A percentile compares a stretch with the other conserved stretches of the same genome.
Evolutionary conservation across 1,284 basidiomycete genomes (phyloP).

Genomic region (Melanopsichium pennsylvanicum): DNA sequence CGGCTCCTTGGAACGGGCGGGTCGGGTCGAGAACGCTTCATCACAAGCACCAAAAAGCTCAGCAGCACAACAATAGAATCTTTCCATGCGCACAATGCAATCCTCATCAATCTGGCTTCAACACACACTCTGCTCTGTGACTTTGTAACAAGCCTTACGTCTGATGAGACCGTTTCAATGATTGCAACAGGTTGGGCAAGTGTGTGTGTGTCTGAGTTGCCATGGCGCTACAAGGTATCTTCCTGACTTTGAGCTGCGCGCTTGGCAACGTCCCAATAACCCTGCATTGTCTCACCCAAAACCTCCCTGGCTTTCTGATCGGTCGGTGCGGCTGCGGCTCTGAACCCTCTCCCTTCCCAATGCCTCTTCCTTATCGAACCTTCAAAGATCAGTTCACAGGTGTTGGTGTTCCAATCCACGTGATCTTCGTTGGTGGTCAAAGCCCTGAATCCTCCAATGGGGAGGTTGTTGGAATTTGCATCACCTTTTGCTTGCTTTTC

Average conservation of each 20-base stretch:
- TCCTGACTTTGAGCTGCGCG: background rate
- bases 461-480: background rate
- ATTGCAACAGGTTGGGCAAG: too few relatives aligned
- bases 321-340: conserved; percentile 74
- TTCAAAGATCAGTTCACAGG: conserved; percentile 91
- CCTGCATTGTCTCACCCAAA: conserved; percentile 80
- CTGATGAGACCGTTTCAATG: too few relatives aligned
- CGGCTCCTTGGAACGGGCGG: conserved; percentile 76
- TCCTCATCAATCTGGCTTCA: too few relatives aligned
- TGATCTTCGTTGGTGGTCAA: conserved; percentile 40
- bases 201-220: background rate
- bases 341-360: conserved; percentile 70
- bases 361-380: conserved; percentile 81
- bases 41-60: background rate
- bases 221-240: conserved; percentile 7
- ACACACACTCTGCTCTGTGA: too few relatives aligned
- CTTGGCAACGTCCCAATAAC: conserved; percentile 94
- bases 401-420: conserved; percentile 78
- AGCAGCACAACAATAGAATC: background rate
- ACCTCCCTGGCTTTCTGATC: conserved; percentile 85
- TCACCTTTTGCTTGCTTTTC: conserved; percentile 22
- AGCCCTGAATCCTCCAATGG: conserved; percentile 53
- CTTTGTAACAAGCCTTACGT: too few relatives aligned
- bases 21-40: conserved; percentile 60
- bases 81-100: too few relatives aligned